Percentiles rank a stretch among this genome's conserved stretches.
phyloP scores from a whole-genome alignment of 306 rosid genomes.

The Pachyrhizus erosus region DNA sequence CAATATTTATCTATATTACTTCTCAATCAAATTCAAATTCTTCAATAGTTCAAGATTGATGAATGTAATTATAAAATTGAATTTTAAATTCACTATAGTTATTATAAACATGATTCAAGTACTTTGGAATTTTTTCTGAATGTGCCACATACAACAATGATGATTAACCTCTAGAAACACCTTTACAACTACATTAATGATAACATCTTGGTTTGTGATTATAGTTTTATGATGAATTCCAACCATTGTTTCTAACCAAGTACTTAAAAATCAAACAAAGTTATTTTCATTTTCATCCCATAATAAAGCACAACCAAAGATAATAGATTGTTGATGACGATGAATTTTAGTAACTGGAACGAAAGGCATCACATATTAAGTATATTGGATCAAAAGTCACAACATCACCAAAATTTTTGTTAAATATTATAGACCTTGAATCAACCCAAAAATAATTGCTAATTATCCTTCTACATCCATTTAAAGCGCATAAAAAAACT shows the following conservation, averaged over 20 bases:
- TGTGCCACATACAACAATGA: background rate
- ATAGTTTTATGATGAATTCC: background rate
- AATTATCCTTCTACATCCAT: background rate
- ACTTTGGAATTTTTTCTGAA: too few species aligned
- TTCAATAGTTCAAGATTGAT: too few species aligned
- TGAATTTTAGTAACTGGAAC: slow-evolving; percentile 9
- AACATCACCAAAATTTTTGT: slow-evolving; percentile 1
- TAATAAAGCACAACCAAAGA: background rate
- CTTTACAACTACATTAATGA: background rate
- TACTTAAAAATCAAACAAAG: background rate
- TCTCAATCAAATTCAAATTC: background rate
- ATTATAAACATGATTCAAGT: too few species aligned
- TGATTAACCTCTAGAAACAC: background rate
- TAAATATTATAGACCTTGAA: background rate
- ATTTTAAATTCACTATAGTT: too few species aligned
- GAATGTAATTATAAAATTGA: too few species aligned
- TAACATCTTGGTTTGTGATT: background rate
- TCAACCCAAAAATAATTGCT: slow-evolving; percentile 14
- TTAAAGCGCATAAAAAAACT: background rate
- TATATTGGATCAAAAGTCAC: slow-evolving; percentile 15
- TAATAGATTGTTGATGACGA: too few species aligned
- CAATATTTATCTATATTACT: background rate
- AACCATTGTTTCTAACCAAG: background rate
- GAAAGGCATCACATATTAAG: background rate
- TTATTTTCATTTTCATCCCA: background rate